Percentiles rank a stretch among this genome's conserved stretches.
These are phyloP conservation scores for Podospora sp. DNA, from an alignment of 495 filamentous ascomycete genomes.

Conservation along the genomic window DNA sequence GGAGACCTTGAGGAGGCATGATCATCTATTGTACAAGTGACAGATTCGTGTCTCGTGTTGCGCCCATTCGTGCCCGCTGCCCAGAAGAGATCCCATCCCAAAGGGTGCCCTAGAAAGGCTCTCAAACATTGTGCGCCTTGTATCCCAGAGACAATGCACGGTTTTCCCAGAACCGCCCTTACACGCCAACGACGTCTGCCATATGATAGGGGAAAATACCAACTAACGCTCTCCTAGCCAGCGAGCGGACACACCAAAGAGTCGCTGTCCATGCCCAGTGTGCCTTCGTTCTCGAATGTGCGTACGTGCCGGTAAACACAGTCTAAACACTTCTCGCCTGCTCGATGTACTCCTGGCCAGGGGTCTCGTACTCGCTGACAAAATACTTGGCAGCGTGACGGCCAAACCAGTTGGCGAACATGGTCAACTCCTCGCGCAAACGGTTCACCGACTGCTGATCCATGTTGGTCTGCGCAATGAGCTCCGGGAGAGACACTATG, in stretches of 20 bases:
- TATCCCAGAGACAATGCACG: not conserved
- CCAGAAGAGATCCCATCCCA: not conserved
- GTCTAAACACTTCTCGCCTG: conserved; percentile 42
- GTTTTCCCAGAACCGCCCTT: not conserved
- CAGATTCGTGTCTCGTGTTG: not conserved
- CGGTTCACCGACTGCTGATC: conserved; percentile 84
- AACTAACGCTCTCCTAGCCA: not conserved
- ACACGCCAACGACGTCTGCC: not conserved
- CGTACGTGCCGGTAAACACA: not conserved
- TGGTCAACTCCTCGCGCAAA: conserved; percentile 81
- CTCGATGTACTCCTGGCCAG: conserved; percentile 53
- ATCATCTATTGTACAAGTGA: not conserved
- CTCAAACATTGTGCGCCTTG: not conserved
- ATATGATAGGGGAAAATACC: not conserved
- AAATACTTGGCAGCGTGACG: conserved; percentile 77
- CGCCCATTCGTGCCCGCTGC: not conserved
- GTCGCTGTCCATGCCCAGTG: not conserved
- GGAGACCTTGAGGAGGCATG: not conserved
- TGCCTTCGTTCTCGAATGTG: not conserved
- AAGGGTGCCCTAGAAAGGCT: not conserved
- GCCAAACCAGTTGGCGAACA: conserved; percentile 78
- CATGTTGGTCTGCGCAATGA: conserved; percentile 97
- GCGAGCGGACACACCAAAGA: not conserved
- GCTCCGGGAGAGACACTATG: conserved; percentile 84
- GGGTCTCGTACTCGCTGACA: conserved; percentile 70